Percentiles rank a stretch among this genome's conserved stretches.
Conservation (phyloP, 1,284 basidiomycete genomes). For the Tylopilus sp. region DNA sequence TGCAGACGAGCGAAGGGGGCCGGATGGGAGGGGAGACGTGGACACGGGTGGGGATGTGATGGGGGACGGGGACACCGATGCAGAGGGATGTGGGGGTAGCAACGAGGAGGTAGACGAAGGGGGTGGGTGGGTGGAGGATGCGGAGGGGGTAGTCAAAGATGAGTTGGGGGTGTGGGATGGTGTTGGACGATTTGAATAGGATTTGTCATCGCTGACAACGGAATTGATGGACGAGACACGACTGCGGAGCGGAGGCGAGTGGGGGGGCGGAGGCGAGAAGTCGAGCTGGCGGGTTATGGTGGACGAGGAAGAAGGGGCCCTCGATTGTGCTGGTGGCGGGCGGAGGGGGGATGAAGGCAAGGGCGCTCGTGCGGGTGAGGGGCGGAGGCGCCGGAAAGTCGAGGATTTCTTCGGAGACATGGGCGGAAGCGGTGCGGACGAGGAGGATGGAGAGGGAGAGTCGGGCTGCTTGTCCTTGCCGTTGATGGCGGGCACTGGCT, state of each 20-base stretch:
- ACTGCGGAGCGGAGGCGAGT: constrained; percentile 21
- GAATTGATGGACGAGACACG: constrained; percentile 29
- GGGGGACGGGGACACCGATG: constrained; percentile 30
- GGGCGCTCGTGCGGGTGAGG: constrained; percentile 34
- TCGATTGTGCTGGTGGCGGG: constrained; percentile 30
- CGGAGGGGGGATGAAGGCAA: constrained; percentile 45
- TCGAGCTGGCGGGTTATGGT: constrained; percentile 19
- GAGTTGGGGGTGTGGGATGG: constrained; percentile 15
- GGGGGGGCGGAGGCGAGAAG: constrained; percentile 8
- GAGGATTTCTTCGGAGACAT: constrained; percentile 43
- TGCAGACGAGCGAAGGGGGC: constrained; percentile 34
- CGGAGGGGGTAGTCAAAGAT: not conserved
- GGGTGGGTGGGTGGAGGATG: not conserved
- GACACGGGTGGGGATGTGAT: constrained; percentile 22
- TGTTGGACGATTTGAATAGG: not conserved
- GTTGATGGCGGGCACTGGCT: constrained; percentile 2
- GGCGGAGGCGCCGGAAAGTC: constrained; percentile 59
- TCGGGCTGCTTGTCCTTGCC: constrained; percentile 11
- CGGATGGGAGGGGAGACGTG: constrained; percentile 18
- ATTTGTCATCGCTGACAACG: constrained; percentile 8
- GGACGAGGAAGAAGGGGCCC: constrained; percentile 20
- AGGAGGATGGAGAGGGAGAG: constrained; percentile 11
- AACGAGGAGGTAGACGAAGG: not conserved
- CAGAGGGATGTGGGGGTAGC: not conserved
- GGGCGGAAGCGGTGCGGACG: constrained; percentile 16